Conservation (phyloP, 2,329 filamentous ascomycete genomes). For the Rhynchosporium graminicola region DNA sequence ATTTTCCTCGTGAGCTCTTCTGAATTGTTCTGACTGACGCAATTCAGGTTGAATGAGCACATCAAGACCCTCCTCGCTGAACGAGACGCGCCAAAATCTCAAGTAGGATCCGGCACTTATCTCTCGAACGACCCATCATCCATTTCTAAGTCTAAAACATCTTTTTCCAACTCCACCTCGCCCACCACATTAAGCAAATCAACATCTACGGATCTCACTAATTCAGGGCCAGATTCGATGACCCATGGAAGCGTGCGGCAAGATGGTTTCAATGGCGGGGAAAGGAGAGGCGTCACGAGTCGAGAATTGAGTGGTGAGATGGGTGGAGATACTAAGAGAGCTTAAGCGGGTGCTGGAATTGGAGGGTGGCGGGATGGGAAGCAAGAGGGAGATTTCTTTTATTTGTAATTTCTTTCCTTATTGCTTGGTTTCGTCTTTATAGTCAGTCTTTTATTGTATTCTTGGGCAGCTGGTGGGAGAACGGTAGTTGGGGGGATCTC, state of each 20-base stretch:
- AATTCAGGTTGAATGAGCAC: constrained; percentile 10
- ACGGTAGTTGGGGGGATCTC: background rate
- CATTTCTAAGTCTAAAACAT: background rate
- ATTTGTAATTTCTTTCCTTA: constrained; percentile 22
- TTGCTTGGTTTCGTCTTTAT: background rate
- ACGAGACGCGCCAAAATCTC: background rate
- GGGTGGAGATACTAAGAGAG: constrained; percentile 55
- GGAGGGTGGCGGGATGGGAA: constrained; percentile 11
- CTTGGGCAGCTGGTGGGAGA: too few relatives aligned
- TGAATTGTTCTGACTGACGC: background rate
- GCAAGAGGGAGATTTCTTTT: constrained; percentile 4
- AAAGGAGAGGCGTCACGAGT: constrained; percentile 45
- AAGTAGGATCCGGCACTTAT: background rate
- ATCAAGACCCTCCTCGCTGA: constrained; percentile 12
- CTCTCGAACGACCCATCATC: background rate
- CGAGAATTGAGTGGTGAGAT: constrained; percentile 61
- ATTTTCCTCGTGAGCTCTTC: background rate
- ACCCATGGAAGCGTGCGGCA: background rate
- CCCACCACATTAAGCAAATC: background rate
- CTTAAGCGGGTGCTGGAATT: constrained; percentile 20
- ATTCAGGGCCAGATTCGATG: background rate
- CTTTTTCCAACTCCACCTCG: too few relatives aligned
- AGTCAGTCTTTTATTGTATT: too few relatives aligned
- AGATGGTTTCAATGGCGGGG: background rate
- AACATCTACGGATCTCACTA: background rate